Percentiles rank a stretch among this genome's conserved stretches.
Evolutionary conservation across 1,284 basidiomycete genomes (phyloP).

Genomic region (Sanghuangporus baumii): DNA sequence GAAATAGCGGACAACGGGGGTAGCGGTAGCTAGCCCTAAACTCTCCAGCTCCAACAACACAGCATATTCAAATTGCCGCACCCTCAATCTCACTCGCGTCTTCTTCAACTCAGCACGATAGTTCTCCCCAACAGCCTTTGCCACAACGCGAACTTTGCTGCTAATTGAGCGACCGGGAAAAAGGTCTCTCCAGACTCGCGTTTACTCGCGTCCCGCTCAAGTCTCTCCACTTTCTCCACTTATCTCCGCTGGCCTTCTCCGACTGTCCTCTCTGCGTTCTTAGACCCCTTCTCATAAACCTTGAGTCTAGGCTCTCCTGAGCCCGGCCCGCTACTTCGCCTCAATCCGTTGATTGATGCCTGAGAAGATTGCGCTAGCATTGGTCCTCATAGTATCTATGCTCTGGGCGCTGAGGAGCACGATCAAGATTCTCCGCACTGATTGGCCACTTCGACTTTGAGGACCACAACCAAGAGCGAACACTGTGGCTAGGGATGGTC

Average conservation of each 20-base stretch:
- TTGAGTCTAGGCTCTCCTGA: neutral
- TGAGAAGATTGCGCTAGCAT: neutral
- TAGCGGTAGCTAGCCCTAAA: neutral
- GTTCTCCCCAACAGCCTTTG: neutral
- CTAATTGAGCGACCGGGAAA: neutral
- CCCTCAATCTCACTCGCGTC: neutral
- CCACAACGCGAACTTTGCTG: neutral
- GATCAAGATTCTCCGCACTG: neutral
- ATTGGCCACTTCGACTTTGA: neutral
- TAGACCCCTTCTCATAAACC: neutral
- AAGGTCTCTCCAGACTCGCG: neutral
- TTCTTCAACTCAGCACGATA: neutral
- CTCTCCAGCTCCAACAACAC: neutral
- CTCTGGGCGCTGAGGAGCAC: neutral
- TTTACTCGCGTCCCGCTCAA: neutral
- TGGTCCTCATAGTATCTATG: neutral
- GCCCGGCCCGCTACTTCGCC: neutral
- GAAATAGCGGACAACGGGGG: neutral
- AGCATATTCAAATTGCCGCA: neutral
- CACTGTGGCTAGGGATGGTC: neutral
- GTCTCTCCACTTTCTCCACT: conserved; percentile 1
- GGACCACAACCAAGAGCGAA: neutral
- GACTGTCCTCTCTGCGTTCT: neutral
- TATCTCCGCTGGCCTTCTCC: neutral
- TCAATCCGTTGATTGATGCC: neutral